Base-by-base conservation (phyloP, 192 early-diverging fungal species). In the Backusella morwellensis region DNA sequence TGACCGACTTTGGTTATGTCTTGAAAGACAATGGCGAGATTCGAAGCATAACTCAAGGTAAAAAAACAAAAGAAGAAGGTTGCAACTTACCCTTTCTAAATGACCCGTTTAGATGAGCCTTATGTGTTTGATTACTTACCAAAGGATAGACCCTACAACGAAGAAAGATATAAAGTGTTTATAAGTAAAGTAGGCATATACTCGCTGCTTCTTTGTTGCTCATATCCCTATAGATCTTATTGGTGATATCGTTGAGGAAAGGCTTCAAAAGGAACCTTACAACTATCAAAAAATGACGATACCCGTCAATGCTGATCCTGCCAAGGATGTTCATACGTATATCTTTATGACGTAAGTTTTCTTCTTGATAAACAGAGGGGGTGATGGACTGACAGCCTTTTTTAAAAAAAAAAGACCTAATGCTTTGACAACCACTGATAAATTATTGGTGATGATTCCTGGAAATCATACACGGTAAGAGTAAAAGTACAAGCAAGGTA, bases 61-160 rank as follows among this genome's bases (percentile, higher is more conserved):
- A 40, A 32, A 32, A 32, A 32, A 32, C n/a, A 32, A 32, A 32
- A 32, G 1, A 32, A 32, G 32, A 32, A 32, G 0, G 32, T 32
- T 32, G 32, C 32, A 32, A 32, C 14, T 44, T 44, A 14, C 9
- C 38, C 8, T 17, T 38, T 11, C 56, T 63, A 66, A 77, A 6
- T 11, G 7, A 1, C 5, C 0, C 3, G 35, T 11, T 4, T 72
- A 83, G 81, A 76, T 52, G 26, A 59, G 6, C 69, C 78, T 1
- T 83, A 80, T 59, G 50, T 59, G 2, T 83, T 77, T 38, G 79
- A 80, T 8, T 72, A 66, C 34, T 29, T 73, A 6, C 35, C 41
- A 38, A 80, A 75, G 9, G 79, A 83, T 47, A 63, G 74, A 34
- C 21, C 41, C 29, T 80, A 83, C 35, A 83, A 83, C 44, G 78